Base-by-base conservation (phyloP, 306 rosid species). In the Acacia confusa region DNA sequence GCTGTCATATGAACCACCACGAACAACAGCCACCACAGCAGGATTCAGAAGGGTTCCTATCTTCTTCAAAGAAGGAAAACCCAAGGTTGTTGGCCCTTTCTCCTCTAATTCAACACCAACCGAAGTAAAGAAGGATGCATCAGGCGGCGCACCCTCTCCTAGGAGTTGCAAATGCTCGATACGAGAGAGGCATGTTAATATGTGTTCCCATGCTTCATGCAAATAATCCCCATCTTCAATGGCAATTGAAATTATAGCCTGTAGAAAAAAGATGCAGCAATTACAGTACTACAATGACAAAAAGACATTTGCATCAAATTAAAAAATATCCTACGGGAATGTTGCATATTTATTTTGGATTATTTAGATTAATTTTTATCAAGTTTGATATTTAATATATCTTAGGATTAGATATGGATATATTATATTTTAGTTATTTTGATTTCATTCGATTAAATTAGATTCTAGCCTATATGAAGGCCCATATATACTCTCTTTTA, bases 191-290 rank as follows among this genome's bases (percentile, higher is more conserved):
- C 98, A 93, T 50, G 97, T 96, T 74, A 96, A 77, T 85, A 96
- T 93, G 92, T 96, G 99, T 79, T 96, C 98, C 99, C 99, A 96
- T 72, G 99, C 91, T 84, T 96, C 99, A 79, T 91, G 91, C 74
- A 96, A 92, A 88, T 87, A 86, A 89, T 96, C 91, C 45, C 99
- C 99, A 83, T 96, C 99, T 88, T 93, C 99, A 79, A 96, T 90
- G 68, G 99, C 99, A 78, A 96, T 93, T 57, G 94, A 78, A 74
- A 96, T 96, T 84, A 96, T 93, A 72, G 98, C 92, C 99, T 96
- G 91, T 7, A 77, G 32, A 65, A 75, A 78, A 44, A 84, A 78
- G 52, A 75, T 79, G 82, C 64, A 38, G 72, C 85, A 25, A 61
- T 13, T 61, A 28, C 70, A 63, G 80, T 67, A 74, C 69, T 52